phyloP scores from a whole-genome alignment of 192 early-diverging fungal genomes.

The Backusella macrospora region DNA sequence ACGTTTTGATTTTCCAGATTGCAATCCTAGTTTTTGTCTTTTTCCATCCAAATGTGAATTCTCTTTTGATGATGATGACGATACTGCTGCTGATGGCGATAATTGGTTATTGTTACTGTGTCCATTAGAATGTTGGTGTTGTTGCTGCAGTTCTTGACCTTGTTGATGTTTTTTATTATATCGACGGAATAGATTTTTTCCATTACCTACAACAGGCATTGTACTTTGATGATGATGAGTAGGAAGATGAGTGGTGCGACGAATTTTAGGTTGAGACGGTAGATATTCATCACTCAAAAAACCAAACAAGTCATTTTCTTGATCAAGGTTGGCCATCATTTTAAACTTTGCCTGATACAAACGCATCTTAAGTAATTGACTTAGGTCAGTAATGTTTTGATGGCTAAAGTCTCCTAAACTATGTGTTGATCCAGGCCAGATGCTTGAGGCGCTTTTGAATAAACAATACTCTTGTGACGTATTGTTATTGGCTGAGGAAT shows the following conservation, averaged over 20 bases:
- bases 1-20: neutral
- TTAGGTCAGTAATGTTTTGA: constrained; percentile 8
- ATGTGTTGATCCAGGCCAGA: constrained; percentile 15
- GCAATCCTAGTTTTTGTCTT: neutral
- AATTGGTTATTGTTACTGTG: neutral
- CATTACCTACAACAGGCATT: constrained; percentile 13
- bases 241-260: neutral
- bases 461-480: constrained; percentile 13
- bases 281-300: neutral
- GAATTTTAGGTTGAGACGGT: neutral
- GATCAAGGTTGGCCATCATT: constrained; percentile 19
- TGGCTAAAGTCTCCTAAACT: constrained; percentile 18
- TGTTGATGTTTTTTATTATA: neutral
- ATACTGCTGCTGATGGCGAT: neutral
- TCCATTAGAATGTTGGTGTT: neutral
- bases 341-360: constrained; percentile 23
- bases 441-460: constrained; percentile 7
- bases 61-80: neutral
- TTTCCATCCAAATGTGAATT: neutral
- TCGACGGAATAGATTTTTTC: constrained; percentile 15
- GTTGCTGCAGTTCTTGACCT: neutral
- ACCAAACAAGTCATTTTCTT: neutral
- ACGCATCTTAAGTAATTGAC: constrained; percentile 17
- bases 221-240: neutral
- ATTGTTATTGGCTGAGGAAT: constrained; percentile 12